Conservation (phyloP, 2,329 filamentous ascomycete genomes). For the Bipolaris sorokiniana region DNA sequence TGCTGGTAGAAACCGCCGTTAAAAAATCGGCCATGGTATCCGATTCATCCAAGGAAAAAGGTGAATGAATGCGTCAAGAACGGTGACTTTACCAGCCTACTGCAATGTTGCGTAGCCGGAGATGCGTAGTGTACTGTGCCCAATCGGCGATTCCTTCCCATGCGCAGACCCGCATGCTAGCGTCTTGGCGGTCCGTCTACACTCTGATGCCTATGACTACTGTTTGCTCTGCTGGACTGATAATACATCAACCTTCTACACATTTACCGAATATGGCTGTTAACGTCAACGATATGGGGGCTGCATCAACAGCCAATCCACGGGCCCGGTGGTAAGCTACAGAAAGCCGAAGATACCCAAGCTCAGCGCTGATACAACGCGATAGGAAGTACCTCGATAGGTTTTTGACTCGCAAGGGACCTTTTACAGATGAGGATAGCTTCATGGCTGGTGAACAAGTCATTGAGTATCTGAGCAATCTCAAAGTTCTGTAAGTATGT, state of each 20-base stretch:
- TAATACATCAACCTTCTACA: conserved; percentile 11
- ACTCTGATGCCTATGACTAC: conserved; percentile 35
- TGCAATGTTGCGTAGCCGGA: conserved; percentile 1
- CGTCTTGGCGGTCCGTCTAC: conserved; percentile 28
- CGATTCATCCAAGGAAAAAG: background rate
- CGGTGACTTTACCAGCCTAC: background rate
- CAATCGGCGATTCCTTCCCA: conserved; percentile 32
- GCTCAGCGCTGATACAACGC: conserved; percentile 30
- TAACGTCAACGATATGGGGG: conserved; percentile 15
- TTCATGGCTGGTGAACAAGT: conserved; percentile 61
- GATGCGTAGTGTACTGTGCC: conserved; percentile 6
- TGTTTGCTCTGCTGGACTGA: conserved; percentile 21
- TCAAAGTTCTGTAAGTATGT: conserved; percentile 68
- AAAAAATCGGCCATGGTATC: conserved; percentile 56
- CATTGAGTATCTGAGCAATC: conserved; percentile 41
- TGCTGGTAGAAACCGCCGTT: conserved; percentile 54
- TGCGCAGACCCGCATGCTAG: conserved; percentile 24
- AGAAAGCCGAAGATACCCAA: background rate
- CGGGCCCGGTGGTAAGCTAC: conserved; percentile 54
- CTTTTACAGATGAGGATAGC: conserved; percentile 72
- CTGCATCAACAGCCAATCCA: conserved; percentile 23
- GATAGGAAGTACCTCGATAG: conserved; percentile 82
- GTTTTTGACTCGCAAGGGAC: conserved; percentile 76
- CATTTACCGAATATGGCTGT: conserved; percentile 35
- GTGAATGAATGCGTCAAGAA: background rate